A percentile compares a stretch with the other conserved stretches of the same genome.
Conservation (phyloP, 306 rosid species). For the Arachis hypogaea region DNA sequence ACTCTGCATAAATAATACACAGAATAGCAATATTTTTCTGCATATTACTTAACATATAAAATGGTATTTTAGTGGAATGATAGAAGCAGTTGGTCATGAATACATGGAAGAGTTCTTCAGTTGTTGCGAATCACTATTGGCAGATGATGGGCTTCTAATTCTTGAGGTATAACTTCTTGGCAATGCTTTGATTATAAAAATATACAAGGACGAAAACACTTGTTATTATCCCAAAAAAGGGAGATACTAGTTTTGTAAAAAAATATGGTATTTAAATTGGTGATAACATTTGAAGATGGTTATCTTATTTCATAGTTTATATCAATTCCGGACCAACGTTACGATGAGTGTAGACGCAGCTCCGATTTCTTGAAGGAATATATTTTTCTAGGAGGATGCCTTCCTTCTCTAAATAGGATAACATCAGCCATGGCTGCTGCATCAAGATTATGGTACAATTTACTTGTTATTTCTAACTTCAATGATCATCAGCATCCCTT, state of each 20-base stretch:
- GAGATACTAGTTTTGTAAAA: too few relatives aligned
- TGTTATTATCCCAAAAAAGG: too few relatives aligned
- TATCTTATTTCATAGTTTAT: constrained; percentile 53
- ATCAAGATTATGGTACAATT: constrained; percentile 71
- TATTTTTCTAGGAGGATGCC: constrained; percentile 80
- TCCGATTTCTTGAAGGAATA: constrained; percentile 86
- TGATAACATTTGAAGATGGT: neutral
- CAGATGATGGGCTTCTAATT: constrained; percentile 60
- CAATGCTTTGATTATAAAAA: too few relatives aligned
- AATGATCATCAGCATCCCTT: neutral
- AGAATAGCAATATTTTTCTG: neutral
- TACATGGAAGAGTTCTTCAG: constrained; percentile 79
- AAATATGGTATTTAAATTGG: too few relatives aligned
- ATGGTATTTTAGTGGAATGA: constrained; percentile 75
- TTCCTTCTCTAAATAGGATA: constrained; percentile 73
- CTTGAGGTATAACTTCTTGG: neutral
- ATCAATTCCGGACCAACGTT: constrained; percentile 76
- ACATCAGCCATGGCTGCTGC: constrained; percentile 61
- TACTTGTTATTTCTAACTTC: neutral
- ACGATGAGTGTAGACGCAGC: constrained; percentile 69
- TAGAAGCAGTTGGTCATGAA: constrained; percentile 86
- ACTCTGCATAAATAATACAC: neutral
- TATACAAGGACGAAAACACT: neutral
- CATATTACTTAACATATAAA: constrained; percentile 25
- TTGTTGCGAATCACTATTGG: constrained; percentile 73